Conservation (phyloP, 2,329 filamentous ascomycete genomes). For the Alternaria dauci region DNA sequence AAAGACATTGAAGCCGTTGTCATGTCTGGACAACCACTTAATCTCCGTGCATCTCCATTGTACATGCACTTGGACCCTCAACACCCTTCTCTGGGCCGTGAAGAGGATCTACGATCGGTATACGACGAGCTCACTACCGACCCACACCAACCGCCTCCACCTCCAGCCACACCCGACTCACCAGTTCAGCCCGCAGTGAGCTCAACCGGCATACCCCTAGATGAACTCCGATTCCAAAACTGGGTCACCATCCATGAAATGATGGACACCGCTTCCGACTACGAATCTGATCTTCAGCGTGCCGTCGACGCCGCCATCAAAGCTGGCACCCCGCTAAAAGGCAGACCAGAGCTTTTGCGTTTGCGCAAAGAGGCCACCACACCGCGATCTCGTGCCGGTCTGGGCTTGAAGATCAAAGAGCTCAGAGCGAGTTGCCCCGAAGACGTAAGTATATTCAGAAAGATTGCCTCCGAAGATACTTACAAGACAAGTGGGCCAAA, state of each 20-base stretch:
- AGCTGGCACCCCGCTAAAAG: conserved; percentile 13
- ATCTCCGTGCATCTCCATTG: conserved; percentile 47
- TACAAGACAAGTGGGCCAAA: not conserved
- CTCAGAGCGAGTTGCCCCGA: conserved; percentile 1
- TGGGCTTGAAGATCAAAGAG: conserved; percentile 15
- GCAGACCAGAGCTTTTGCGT: conserved; percentile 5
- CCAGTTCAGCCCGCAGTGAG: conserved; percentile 25
- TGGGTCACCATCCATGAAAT: conserved; percentile 60
- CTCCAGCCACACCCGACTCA: conserved; percentile 16
- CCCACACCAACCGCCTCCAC: conserved; percentile 40
- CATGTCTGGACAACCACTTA: conserved; percentile 46
- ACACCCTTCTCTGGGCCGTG: conserved; percentile 28
- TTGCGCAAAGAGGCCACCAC: conserved; percentile 4
- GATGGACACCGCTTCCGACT: conserved; percentile 49
- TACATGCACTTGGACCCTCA: conserved; percentile 49
- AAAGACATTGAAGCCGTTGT: conserved; percentile 39
- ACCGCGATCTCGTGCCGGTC: not conserved
- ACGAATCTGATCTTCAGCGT: conserved; percentile 17
- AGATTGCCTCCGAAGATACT: not conserved
- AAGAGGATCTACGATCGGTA: conserved; percentile 46
- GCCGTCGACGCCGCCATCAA: conserved; percentile 23
- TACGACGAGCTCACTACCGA: conserved; percentile 58
- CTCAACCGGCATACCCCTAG: conserved; percentile 53
- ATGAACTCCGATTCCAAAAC: conserved; percentile 59
- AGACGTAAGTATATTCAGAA: conserved; percentile 9